These are phyloP conservation scores for Tulasnella sp. DNA, from an alignment of 768 basidiomycete species.

Conservation along the genomic window DNA sequence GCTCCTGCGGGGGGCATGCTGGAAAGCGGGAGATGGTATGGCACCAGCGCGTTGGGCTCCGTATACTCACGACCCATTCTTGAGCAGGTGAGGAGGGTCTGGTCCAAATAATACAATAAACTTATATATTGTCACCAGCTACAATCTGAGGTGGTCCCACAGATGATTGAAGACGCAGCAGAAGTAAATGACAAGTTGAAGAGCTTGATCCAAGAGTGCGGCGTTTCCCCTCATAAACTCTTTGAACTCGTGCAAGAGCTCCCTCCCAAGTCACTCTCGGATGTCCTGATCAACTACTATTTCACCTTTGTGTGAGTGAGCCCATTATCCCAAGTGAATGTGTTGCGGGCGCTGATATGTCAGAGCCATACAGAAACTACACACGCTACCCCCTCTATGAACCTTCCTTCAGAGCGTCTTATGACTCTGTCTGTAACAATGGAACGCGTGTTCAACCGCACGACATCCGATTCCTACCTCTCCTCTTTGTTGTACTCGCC, in stretches of 20 bases:
- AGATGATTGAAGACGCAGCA: slow-evolving; percentile 20
- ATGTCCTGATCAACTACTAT: slow-evolving; percentile 74
- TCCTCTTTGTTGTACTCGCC: slow-evolving; percentile 88
- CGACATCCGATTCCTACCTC: slow-evolving; percentile 74
- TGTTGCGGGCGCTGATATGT: slow-evolving; percentile 17
- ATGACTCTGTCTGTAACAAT: slow-evolving; percentile 50
- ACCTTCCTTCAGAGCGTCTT: slow-evolving; percentile 62
- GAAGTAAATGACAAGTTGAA: slow-evolving; percentile 73
- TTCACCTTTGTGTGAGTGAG: slow-evolving; percentile 54
- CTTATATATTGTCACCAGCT: slow-evolving; percentile 4
- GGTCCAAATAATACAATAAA: not conserved
- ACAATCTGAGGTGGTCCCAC: slow-evolving; percentile 8
- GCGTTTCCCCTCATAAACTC: slow-evolving; percentile 82
- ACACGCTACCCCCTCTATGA: slow-evolving; percentile 88
- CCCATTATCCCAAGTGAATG: slow-evolving; percentile 1
- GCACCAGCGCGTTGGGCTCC: slow-evolving; percentile 72
- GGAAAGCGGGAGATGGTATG: slow-evolving; percentile 79
- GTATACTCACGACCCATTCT: slow-evolving; percentile 68
- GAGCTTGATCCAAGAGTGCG: slow-evolving; percentile 82
- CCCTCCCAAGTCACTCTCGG: slow-evolving; percentile 62
- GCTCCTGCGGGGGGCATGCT: slow-evolving; percentile 66
- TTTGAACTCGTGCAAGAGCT: slow-evolving; percentile 82
- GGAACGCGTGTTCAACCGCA: slow-evolving; percentile 54
- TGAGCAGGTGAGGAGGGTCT: slow-evolving; percentile 48
- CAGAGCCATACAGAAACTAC: slow-evolving; percentile 54